Evolutionary conservation across 345 rosid genomes (phyloP).

Genomic region (Lumnitzera littorea): DNA sequence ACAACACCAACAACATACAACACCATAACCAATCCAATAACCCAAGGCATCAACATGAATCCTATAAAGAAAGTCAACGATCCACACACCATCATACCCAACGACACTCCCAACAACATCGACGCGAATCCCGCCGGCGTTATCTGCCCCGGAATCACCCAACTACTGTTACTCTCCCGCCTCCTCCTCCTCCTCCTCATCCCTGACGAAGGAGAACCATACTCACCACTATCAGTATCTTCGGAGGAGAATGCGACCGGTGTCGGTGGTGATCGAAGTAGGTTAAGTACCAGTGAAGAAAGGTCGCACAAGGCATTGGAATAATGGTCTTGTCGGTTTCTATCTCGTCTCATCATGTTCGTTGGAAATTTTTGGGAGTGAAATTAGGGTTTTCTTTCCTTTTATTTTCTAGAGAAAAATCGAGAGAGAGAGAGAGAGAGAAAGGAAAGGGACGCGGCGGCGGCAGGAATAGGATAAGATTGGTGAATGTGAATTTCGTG

Average conservation of each 20-base stretch:
- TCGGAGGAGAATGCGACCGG: slow-evolving; percentile 37
- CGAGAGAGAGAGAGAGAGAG: neutral
- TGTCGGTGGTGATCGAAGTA: slow-evolving; percentile 62
- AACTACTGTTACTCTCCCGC: neutral
- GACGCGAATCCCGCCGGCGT: slow-evolving; percentile 84
- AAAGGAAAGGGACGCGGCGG: no score
- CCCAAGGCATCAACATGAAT: slow-evolving; percentile 92
- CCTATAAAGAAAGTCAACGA: slow-evolving; percentile 92
- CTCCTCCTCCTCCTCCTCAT: slow-evolving; percentile 15
- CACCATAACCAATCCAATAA: slow-evolving; percentile 59
- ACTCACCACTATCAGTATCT: slow-evolving; percentile 6
- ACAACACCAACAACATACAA: slow-evolving; percentile 77
- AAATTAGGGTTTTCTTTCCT: no score
- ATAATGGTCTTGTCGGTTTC: slow-evolving; percentile 43
- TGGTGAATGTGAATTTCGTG: no score
- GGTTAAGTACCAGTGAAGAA: slow-evolving; percentile 49
- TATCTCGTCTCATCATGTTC: slow-evolving; percentile 27
- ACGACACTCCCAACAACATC: slow-evolving; percentile 68
- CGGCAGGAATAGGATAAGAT: no score
- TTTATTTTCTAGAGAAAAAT: slow-evolving; percentile 4
- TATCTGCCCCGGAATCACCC: slow-evolving; percentile 28
- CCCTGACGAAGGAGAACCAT: slow-evolving; percentile 1
- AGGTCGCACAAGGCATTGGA: slow-evolving; percentile 58
- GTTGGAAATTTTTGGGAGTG: no score
- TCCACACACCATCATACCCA: slow-evolving; percentile 83